Conservation (phyloP, 78 protist species). For the Pigoraptor vietnamica region DNA sequence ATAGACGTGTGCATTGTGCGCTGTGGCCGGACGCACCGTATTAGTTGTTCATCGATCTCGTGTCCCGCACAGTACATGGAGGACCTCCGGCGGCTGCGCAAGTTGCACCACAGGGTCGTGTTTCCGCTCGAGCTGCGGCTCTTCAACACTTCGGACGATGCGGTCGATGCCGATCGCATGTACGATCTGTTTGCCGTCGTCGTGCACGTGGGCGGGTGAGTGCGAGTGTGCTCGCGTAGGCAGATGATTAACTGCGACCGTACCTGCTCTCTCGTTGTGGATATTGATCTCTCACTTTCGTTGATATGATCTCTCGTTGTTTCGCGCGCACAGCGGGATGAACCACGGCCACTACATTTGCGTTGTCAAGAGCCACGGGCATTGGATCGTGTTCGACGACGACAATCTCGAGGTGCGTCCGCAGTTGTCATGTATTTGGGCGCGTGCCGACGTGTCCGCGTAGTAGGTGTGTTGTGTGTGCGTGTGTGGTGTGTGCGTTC, state of each 20-base stretch:
- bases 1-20: no score
- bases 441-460: neutral
- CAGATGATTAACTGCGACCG: no score
- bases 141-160: conserved; percentile 27
- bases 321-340: conserved; percentile 38
- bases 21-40: no score
- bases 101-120: conserved; percentile 74
- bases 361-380: conserved; percentile 41
- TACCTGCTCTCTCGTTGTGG: no score
- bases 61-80: conserved; percentile 51
- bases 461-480: no score
- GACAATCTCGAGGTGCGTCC: conserved; percentile 46
- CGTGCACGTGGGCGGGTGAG: conserved; percentile 70
- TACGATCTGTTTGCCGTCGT: conserved; percentile 75
- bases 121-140: conserved; percentile 75
- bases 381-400: conserved; percentile 83
- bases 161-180: conserved; percentile 51
- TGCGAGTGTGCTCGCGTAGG: no score
- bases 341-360: conserved; percentile 83
- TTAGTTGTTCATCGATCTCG: no score
- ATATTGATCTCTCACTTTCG: no score
- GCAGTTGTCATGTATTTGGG: neutral
- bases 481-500: no score
- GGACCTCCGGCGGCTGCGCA: conserved; percentile 40
- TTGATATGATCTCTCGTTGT: no score